These are phyloP conservation scores for Calocera viscosa DNA, from an alignment of 768 basidiomycete genomes.

Conservation along the genomic window DNA sequence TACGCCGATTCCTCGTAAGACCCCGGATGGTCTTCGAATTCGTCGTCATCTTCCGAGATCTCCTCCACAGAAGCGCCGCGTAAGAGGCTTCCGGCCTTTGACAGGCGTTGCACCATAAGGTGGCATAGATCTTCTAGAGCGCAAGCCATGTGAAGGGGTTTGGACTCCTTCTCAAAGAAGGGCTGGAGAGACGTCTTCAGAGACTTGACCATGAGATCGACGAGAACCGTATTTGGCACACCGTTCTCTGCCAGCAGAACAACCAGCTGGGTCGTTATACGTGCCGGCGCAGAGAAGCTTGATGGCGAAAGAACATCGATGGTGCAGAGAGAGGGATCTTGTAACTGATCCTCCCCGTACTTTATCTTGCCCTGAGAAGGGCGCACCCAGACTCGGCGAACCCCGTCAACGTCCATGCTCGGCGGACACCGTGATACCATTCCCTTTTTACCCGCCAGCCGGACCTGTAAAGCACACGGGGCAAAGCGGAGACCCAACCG, in stretches of 20 bases:
- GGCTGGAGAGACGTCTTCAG: neutral
- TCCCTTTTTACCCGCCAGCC: neutral
- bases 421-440: neutral
- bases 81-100: neutral
- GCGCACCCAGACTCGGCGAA: neutral
- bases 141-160: neutral
- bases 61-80: neutral
- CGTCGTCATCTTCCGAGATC: neutral
- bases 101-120: neutral
- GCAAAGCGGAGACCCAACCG: neutral
- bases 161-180: neutral
- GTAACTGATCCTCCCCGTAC: neutral
- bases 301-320: neutral
- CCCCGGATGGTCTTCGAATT: neutral
- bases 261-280: neutral
- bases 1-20: neutral
- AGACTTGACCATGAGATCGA: slow-evolving; percentile 1
- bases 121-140: neutral
- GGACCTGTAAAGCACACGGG: neutral
- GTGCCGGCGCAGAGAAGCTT: neutral
- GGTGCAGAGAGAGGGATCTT: neutral
- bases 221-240: neutral
- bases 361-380: neutral
- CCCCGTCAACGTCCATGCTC: neutral
- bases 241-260: slow-evolving; percentile 3